Base-by-base conservation (phyloP, 805 yeast species). In the Candida gorgasii region DNA sequence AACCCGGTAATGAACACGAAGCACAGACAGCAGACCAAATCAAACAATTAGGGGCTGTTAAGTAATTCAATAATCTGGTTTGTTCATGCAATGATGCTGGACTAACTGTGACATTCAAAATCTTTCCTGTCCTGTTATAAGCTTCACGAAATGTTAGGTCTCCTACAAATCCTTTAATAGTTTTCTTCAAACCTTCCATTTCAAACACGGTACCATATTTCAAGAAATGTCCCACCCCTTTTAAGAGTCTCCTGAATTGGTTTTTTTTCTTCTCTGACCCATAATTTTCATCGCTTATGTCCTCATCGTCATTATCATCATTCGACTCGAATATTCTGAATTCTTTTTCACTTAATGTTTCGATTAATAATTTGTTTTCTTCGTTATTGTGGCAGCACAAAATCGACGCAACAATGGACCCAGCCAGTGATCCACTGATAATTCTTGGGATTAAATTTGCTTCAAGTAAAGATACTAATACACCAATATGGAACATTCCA, bases 61-160 rank as follows among this genome's bases (percentile, higher is more conserved):
- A 64, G 57, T 86, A 83, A 56, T 86, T 86, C 36, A 93, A 71
- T 14, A 93, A 64, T 19, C 95, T 71, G 3, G 97, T 95, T 61
- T 89, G 96, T 55, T 95, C 99, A 59, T 89, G 92, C 19, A 85
- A 72, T 1, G 95, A 84, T 0, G 95, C 90, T 1, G 97, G 86
- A 0, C 97, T 89, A 0, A 93, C 99, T 0, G 97, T 90, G 36
- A 93, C 86, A 58, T 93, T 93, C 46, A 93, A 69, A n/a, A 93
- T 86, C 44, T 90, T 78, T 0, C 98, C 96, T 0, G 97, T 90
- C 54, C 96, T 78, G 58, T 93, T 89, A 59, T 88, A 92, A 0
- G 97, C 96, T 62, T 92, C 98, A 55, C 89, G 80, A 58, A 93
- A 92, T 0, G 99, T 93, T 49, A 92, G 65, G 57, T 90, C 92